Percentiles rank a stretch among this genome's conserved stretches.
Evolutionary conservation across 805 yeast species (phyloP).

Genomic region (Nakazawaea holstii): DNA sequence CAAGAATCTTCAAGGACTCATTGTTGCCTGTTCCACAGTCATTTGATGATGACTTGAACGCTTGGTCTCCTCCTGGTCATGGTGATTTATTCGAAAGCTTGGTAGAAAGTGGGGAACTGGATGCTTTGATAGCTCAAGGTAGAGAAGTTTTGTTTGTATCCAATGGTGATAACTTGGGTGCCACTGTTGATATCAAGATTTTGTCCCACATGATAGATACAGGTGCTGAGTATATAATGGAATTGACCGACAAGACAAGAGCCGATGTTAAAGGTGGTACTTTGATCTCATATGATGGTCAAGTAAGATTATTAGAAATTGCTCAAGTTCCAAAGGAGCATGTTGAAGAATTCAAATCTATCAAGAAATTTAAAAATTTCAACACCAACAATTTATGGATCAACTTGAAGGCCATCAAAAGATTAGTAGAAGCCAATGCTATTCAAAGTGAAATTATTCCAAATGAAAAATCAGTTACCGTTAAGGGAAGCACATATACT

Average conservation of each 20-base stretch:
- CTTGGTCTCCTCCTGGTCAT: conserved; percentile 99
- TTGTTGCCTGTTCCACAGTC: conserved; percentile 87
- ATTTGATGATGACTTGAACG: conserved; percentile 66
- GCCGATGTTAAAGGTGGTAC: conserved; percentile 99
- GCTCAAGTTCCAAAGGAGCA: conserved; percentile 99
- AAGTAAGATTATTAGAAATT: conserved; percentile 89
- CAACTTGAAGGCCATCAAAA: conserved; percentile 88
- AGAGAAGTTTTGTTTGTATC: conserved; percentile 94
- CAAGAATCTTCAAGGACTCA: conserved; percentile 94
- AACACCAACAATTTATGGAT: conserved; percentile 98
- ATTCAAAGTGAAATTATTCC: conserved; percentile 94
- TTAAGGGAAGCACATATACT: conserved; percentile 72
- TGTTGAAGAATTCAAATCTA: conserved; percentile 95
- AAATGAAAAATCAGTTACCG: conserved; percentile 76
- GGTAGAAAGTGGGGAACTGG: conserved; percentile 87
- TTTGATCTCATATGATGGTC: conserved; percentile 90
- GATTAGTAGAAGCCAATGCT: conserved; percentile 77
- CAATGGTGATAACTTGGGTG: conserved; percentile 97
- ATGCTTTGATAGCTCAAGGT: conserved; percentile 83
- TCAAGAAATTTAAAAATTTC: conserved; percentile 96
- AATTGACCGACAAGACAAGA: conserved; percentile 95
- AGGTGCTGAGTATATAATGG: conserved; percentile 94
- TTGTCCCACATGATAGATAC: conserved; percentile 90
- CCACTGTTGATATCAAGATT: conserved; percentile 90
- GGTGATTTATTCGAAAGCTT: conserved; percentile 95